These are phyloP conservation scores for Penicillium silybi DNA, from an alignment of 495 filamentous ascomycete species.

Conservation along the genomic window DNA sequence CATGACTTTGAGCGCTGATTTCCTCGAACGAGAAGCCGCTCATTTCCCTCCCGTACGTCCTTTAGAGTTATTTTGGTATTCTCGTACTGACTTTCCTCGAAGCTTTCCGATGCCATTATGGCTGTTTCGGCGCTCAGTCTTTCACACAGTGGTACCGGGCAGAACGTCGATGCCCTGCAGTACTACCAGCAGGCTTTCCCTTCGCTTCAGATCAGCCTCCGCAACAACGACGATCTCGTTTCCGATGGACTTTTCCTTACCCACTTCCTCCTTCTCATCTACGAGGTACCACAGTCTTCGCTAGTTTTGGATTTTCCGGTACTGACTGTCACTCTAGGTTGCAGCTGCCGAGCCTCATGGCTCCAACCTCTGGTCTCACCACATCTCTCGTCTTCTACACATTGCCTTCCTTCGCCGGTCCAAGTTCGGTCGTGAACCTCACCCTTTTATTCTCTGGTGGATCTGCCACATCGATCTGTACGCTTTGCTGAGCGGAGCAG, in stretches of 20 bases:
- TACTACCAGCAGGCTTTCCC: constrained; percentile 55
- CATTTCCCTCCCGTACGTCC: constrained; percentile 49
- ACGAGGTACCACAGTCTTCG: constrained; percentile 40
- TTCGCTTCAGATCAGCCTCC: constrained; percentile 43
- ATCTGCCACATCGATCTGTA: constrained; percentile 54
- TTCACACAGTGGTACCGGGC: constrained; percentile 41
- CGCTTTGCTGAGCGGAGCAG: constrained; percentile 51
- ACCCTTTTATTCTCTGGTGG: constrained; percentile 53
- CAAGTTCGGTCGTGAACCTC: constrained; percentile 43
- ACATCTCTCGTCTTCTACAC: constrained; percentile 51
- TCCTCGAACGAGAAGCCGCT: constrained; percentile 47
- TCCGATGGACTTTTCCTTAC: constrained; percentile 56
- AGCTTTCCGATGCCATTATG: constrained; percentile 62
- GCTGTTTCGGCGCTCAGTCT: constrained; percentile 55
- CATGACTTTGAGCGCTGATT: constrained; percentile 36
- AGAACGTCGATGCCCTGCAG: constrained; percentile 47
- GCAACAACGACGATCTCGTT: constrained; percentile 45
- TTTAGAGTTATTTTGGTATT: not conserved
- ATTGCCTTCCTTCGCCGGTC: constrained; percentile 46
- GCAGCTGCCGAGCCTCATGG: constrained; percentile 42
- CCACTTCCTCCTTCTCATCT: constrained; percentile 58
- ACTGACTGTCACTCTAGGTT: constrained; percentile 29
- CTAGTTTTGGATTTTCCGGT: not conserved
- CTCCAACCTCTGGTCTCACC: constrained; percentile 52
- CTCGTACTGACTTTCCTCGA: not conserved